Percentiles rank a stretch among this genome's conserved stretches.
Evolutionary conservation across 495 filamentous ascomycete genomes (phyloP).

Genomic region (Eremomyces bilateralis): DNA sequence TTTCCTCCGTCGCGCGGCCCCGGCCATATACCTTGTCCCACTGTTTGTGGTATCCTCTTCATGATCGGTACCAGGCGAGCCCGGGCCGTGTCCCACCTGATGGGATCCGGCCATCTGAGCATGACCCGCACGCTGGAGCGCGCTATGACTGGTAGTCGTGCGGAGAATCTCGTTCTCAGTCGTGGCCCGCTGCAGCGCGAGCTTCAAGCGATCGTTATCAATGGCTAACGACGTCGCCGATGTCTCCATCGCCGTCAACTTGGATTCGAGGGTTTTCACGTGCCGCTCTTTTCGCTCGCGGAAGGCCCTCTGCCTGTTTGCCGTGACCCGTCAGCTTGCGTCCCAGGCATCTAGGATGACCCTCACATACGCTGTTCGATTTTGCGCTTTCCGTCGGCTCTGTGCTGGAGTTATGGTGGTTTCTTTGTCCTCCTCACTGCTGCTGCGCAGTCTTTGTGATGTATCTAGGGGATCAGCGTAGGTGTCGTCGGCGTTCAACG

Average conservation of each 20-base stretch:
- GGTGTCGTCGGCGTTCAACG: background rate
- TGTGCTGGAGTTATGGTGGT: slow-evolving; percentile 58
- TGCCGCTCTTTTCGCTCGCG: slow-evolving; percentile 91
- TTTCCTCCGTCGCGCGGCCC: background rate
- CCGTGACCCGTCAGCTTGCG: background rate
- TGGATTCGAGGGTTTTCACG: slow-evolving; percentile 76
- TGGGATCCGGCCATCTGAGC: background rate
- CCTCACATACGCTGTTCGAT: slow-evolving; percentile 72
- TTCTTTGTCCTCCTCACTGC: slow-evolving; percentile 40
- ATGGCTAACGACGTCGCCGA: slow-evolving; percentile 29
- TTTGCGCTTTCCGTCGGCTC: slow-evolving; percentile 80
- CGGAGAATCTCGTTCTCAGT: slow-evolving; percentile 90
- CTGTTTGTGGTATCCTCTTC: background rate
- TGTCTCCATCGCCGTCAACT: slow-evolving; percentile 52
- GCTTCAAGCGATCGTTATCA: slow-evolving; percentile 71
- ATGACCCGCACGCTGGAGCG: background rate
- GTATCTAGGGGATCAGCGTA: slow-evolving; percentile 2
- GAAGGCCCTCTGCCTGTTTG: slow-evolving; percentile 71
- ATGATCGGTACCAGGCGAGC: background rate
- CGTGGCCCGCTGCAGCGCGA: slow-evolving; percentile 52
- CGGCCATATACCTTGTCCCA: background rate
- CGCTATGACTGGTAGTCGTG: slow-evolving; percentile 34
- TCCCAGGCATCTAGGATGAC: slow-evolving; percentile 2
- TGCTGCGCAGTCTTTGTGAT: slow-evolving; percentile 11
- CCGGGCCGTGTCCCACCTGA: background rate